phyloP scores from a whole-genome alignment of 1,284 basidiomycete species.

The Omphalotus olearius region DNA sequence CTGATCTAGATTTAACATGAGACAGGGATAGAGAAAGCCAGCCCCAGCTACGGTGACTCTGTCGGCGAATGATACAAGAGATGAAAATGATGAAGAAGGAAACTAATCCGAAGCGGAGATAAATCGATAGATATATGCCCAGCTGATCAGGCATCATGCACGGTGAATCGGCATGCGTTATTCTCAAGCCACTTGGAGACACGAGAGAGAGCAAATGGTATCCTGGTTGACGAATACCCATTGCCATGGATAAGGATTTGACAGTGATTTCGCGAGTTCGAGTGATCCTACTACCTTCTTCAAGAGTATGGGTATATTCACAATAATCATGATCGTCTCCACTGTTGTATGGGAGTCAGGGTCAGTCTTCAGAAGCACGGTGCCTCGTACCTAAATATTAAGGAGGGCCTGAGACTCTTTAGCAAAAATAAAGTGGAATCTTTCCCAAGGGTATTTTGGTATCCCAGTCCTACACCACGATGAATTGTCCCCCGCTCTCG shows the following conservation, averaged over 20 bases:
- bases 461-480: slow-evolving; percentile 75
- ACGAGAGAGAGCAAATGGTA: slow-evolving; percentile 81
- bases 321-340: slow-evolving; percentile 91
- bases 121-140: slow-evolving; percentile 41
- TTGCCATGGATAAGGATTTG: slow-evolving; percentile 80
- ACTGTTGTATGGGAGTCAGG: slow-evolving; percentile 32
- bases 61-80: slow-evolving; percentile 24
- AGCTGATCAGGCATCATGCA: slow-evolving; percentile 72
- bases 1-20: slow-evolving; percentile 5
- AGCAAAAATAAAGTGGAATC: slow-evolving; percentile 71
- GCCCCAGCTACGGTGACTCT: slow-evolving; percentile 3
- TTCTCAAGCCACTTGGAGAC: slow-evolving; percentile 31
- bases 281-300: slow-evolving; percentile 21
- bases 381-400: slow-evolving; percentile 65
- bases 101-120: slow-evolving; percentile 36
- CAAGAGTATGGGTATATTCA: slow-evolving; percentile 58
- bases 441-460: slow-evolving; percentile 77
- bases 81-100: slow-evolving; percentile 38
- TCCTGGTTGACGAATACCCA: slow-evolving; percentile 74
- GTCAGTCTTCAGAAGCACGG: neutral
- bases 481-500: slow-evolving; percentile 71
- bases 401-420: slow-evolving; percentile 54
- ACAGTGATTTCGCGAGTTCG: slow-evolving; percentile 70
- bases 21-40: neutral
- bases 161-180: slow-evolving; percentile 44